phyloP scores from a whole-genome alignment of 179 eudicot genomes.

The Actinidia chinensis region DNA sequence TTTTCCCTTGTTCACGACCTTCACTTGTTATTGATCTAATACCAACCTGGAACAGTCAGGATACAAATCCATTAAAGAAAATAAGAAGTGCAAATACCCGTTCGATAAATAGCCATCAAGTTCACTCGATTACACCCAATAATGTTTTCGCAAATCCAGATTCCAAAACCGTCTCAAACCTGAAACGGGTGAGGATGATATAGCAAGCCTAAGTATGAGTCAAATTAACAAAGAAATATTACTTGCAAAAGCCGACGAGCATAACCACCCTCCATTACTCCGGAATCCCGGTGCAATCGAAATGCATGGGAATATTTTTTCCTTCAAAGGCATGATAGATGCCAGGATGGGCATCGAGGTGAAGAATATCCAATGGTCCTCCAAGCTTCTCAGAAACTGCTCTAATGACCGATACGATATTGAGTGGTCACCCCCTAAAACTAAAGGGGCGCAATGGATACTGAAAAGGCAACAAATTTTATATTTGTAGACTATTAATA shows the following conservation, averaged over 20 bases:
- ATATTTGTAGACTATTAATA: no score
- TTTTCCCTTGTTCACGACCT: slow-evolving; percentile 97
- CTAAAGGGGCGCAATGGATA: slow-evolving; percentile 84
- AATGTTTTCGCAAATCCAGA: no score
- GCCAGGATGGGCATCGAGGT: slow-evolving; percentile 95
- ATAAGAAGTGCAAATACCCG: neutral
- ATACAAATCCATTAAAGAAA: neutral
- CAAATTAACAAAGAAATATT: slow-evolving; percentile 6
- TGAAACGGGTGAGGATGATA: no score
- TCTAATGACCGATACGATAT: slow-evolving; percentile 87
- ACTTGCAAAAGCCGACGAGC: slow-evolving; percentile 93
- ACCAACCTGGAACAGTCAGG: slow-evolving; percentile 62
- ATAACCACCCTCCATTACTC: slow-evolving; percentile 97
- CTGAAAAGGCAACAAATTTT: no score
- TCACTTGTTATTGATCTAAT: slow-evolving; percentile 83
- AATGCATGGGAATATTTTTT: slow-evolving; percentile 95
- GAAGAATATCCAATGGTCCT: slow-evolving; percentile 91
- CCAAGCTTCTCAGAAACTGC: slow-evolving; percentile 98
- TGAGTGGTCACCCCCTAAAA: slow-evolving; percentile 97
- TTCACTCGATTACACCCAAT: no score
- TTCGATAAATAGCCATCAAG: neutral
- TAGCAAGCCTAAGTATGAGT: neutral
- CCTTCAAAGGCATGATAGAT: slow-evolving; percentile 89
- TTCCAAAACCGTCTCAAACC: no score
- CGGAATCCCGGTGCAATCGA: slow-evolving; percentile 82